Base-by-base conservation (phyloP, 2,329 filamentous ascomycete genomes). In the Didymella sp. region DNA sequence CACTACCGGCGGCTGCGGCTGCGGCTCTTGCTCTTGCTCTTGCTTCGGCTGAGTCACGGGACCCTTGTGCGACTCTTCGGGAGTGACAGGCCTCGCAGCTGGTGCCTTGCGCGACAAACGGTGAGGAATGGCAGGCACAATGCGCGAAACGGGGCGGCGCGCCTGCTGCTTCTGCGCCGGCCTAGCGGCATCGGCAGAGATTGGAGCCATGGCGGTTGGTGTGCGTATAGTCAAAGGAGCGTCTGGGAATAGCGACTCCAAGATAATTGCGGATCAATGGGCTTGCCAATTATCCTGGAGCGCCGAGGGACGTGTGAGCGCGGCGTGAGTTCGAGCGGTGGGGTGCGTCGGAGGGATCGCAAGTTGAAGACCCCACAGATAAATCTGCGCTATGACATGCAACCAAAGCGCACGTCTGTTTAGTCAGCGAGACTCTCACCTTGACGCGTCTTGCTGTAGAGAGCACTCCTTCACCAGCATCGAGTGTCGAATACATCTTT, bases 271-370 rank as follows among this genome's bases (percentile, higher is more conserved):
- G 68, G 60, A 58, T 50, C 57, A 55, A 50, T 38, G 44, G 49
- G 57, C 38, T 63, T 68, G 70, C 65, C 74, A 76, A 77, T 76
- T 77, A 76, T 73, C 75, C 73, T 77, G 74, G 75, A 77, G 75
- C 73, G 74, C 75, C 64, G 54, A 57, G 48, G 46, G 25, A 40
- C 37, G 51, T 49, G 44, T 15, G 54, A 54, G 58, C 59, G 58
- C 45, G 59, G 54, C 53, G 47, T 40, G 47, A 22, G 51, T 38
- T 33, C 42, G 50, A 62, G 58, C 47, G 43, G 53, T 57, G 62
- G 56, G 59, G 58, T 57, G 62, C 51, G 56, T 50, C 48, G 37
- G 57, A 52, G 61, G 55, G 56, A 63, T 58, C 48, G 49, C 55
- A 57, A 51, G 43, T 50, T 43, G 40, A 53, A 50, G 49, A 43